phyloP scores from a whole-genome alignment of 352 stramenopile species.

The Phytophthora ohioensis region DNA sequence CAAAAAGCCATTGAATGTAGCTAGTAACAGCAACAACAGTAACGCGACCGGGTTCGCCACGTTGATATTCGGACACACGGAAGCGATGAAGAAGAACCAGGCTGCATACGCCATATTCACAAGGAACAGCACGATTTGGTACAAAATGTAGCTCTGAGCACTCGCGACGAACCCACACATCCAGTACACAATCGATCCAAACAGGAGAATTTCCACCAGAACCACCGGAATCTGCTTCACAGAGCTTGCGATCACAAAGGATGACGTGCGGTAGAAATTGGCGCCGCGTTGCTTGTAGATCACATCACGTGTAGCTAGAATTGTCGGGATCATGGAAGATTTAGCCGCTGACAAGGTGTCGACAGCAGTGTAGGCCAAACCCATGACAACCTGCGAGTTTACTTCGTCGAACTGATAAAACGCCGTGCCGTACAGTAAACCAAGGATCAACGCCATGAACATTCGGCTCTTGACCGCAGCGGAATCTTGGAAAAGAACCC shows the following conservation, averaged over 20 bases:
- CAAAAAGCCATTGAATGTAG: slow-evolving; percentile 61
- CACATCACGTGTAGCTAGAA: slow-evolving; percentile 67
- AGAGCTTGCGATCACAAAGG: slow-evolving; percentile 70
- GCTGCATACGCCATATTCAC: slow-evolving; percentile 45
- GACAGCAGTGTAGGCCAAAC: slow-evolving; percentile 77
- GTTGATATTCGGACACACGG: slow-evolving; percentile 40
- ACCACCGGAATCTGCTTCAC: slow-evolving; percentile 47
- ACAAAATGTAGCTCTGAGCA: slow-evolving; percentile 60
- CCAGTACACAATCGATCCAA: slow-evolving; percentile 87
- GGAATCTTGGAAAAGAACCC: slow-evolving; percentile 38
- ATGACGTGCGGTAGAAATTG: slow-evolving; percentile 83
- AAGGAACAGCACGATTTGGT: slow-evolving; percentile 63
- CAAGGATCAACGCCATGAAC: slow-evolving; percentile 30
- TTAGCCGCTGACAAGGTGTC: slow-evolving; percentile 81
- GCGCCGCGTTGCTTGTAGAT: slow-evolving; percentile 88
- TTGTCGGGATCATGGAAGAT: slow-evolving; percentile 69
- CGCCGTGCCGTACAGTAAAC: slow-evolving; percentile 26
- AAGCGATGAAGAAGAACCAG: slow-evolving; percentile 58
- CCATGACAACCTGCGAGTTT: slow-evolving; percentile 35
- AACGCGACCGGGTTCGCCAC: slow-evolving; percentile 56
- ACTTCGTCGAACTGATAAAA: slow-evolving; percentile 36
- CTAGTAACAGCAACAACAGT: slow-evolving; percentile 51
- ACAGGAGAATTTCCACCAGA: slow-evolving; percentile 72
- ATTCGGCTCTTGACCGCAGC: slow-evolving; percentile 32
- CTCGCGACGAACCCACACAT: slow-evolving; percentile 73